Evolutionary conservation across 2,329 filamentous ascomycete genomes (phyloP).

Genomic region (Colletotrichum lupini): DNA sequence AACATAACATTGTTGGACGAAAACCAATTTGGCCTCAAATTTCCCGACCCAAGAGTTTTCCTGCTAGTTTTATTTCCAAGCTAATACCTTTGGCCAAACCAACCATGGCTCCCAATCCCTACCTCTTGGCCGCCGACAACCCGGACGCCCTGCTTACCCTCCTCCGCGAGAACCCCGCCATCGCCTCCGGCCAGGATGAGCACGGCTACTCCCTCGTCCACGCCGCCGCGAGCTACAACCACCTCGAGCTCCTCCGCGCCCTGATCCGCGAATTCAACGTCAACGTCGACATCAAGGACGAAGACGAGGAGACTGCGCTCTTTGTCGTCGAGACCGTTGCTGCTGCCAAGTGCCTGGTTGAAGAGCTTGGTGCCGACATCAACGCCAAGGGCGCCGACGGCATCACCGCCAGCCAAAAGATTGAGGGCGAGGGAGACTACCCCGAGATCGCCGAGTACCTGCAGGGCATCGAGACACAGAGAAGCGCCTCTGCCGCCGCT

Average conservation of each 20-base stretch:
- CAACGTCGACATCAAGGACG: constrained; percentile 83
- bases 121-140: constrained; percentile 85
- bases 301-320: constrained; percentile 93
- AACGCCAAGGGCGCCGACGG: constrained; percentile 77
- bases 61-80: background rate
- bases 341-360: constrained; percentile 82
- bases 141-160: constrained; percentile 78
- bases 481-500: constrained; percentile 41
- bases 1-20: background rate
- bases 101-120: constrained; percentile 69
- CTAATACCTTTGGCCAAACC: background rate
- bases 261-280: constrained; percentile 83
- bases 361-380: constrained; percentile 81
- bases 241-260: constrained; percentile 80
- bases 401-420: constrained; percentile 82
- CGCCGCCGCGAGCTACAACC: constrained; percentile 92
- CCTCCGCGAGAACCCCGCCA: constrained; percentile 77
- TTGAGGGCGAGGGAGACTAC: constrained; percentile 82
- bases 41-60: background rate
- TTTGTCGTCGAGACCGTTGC: constrained; percentile 89
- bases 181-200: constrained; percentile 85
- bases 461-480: constrained; percentile 45
- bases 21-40: constrained; percentile 22
- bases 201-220: constrained; percentile 96
- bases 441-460: constrained; percentile 82